Evolutionary conservation across 148 eudicot genomes (phyloP), one percentile per base, ranked within the genome.

Genomic region (Diospyros lotus): DNA sequence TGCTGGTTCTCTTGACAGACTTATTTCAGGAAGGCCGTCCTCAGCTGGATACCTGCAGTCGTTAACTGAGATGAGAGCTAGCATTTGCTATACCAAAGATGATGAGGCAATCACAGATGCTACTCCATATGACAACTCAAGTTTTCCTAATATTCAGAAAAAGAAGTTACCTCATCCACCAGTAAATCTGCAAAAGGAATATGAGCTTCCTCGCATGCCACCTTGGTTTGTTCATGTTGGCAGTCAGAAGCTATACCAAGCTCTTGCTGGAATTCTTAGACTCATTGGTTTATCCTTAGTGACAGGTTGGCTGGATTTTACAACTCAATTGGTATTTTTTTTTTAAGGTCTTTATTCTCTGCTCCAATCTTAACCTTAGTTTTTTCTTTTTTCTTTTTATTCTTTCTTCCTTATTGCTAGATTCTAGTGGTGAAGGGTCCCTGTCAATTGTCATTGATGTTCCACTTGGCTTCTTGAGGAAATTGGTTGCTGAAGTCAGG

Each of bases 191-290:
- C 71, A 76, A 38, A 77, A 81, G 43, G 86, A 87, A 62, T 87
- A 81, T 73, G 81, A 84, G 80, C 89, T 94, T 80, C 98, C 96
- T 46, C 86, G 89, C 76, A 86, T 94, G 89, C 98, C 98, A 71
- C 98, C 98, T 78, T 94, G 98, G 98, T 92, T 92, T 87, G 75
- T 73, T 58, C 39, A 87, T 74, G 78, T 86, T 63, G 91, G 93
- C 78, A 86, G 93, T 77, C 82, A 84, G 73, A 90, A 94, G 74
- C 79, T 94, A 64, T 94, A 94, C 81, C 85, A 78, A 58, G 82
- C 90, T 64, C 91, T 94, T 77, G 93, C 96, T 69, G 84, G 89
- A 75, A 82, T 94, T 76, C 88, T 94, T 63, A 87, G 97, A 80
- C 93, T 94, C 50, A 80, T 89, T 60, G 89, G 97, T 55, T 82